Base-by-base conservation (phyloP, 257 asterid species). In the Dorcoceras hygrometricum region DNA sequence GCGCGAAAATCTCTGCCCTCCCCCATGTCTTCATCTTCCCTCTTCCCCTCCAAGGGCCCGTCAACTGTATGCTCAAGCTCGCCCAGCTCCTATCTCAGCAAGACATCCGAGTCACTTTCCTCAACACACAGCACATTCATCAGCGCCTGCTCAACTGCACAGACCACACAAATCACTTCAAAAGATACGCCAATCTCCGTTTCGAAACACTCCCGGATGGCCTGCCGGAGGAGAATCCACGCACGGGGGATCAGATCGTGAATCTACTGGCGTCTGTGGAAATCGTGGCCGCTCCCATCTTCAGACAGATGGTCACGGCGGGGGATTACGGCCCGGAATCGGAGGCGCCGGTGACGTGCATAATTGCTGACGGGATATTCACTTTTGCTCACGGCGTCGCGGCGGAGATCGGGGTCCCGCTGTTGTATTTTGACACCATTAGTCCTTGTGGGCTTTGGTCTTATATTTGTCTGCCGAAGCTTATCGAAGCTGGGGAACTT, bases 11-110 rank as follows among this genome's bases (percentile, higher is more conserved):
- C n/a, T n/a, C n/a, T n/a, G n/a, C n/a, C 68, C 62, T 34, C 0
- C 80, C 88, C 53, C 92, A 88, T 65, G 90, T 83, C 1, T 73
- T 88, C 67, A 71, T 85, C 36, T 80, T 88, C 66, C 96, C 94
- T 24, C 62, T 84, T 8, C 95, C 94, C 0, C 74, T 88, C 23
- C 95, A 88, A 32, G 84, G 90, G 46, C 95, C 87, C 7, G 84
- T 85, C 3, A 83, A 79, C 39, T 75, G 75, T 54, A 80, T 80
- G 95, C 86, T 87, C 63, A 82, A 81, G 58, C 72, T 87, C 8
- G 90, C 95, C 2, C 82, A 84, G 25, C 51, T 87, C 31, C 18
- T 84, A 4, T 80, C 82, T 71, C 76, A 75, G 1, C 22, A 46
- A 8, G 61, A 62, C 61, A 32, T 89, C 48, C 69, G 62, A 18